Conservation (phyloP, 139 green algal species). For the Coccomyxa sp. region DNA sequence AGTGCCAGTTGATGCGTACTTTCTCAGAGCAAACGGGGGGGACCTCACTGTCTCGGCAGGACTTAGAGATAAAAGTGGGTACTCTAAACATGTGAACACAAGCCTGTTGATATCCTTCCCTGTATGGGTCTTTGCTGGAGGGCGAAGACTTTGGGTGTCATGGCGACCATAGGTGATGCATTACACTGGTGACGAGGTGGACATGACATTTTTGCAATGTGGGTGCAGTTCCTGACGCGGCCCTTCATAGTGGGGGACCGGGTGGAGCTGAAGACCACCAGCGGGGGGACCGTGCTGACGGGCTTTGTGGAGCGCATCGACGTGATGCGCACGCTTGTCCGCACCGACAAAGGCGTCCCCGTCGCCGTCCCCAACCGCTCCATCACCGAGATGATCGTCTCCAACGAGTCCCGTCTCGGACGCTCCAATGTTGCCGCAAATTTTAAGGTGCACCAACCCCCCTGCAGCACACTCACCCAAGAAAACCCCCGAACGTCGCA, state of each 20-base stretch:
- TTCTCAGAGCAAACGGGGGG: too few species aligned
- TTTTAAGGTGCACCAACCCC: not conserved
- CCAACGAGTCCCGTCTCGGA: conserved; percentile 19
- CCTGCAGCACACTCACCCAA: not conserved
- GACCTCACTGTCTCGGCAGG: not conserved
- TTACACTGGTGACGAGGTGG: too few species aligned
- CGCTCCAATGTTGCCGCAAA: not conserved
- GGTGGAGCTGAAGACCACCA: conserved; percentile 39
- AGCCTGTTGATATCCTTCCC: too few species aligned
- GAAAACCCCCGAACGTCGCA: not conserved
- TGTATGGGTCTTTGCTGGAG: too few species aligned
- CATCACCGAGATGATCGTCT: conserved; percentile 23
- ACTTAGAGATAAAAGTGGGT: too few species aligned
- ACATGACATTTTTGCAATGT: not conserved
- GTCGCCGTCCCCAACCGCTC: conserved; percentile 33
- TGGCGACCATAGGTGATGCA: too few species aligned
- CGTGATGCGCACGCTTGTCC: conserved; percentile 39
- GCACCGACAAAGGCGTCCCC: conserved; percentile 30
- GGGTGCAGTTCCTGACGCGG: not conserved
- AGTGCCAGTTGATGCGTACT: not conserved
- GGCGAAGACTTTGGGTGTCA: too few species aligned
- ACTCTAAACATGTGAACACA: too few species aligned
- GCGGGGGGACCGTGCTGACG: conserved; percentile 9
- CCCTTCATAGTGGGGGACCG: conserved; percentile 31
- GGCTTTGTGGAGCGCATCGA: conserved; percentile 41